These are phyloP conservation scores for Cucumis melo DNA, from an alignment of 306 rosid species.

Conservation along the genomic window DNA sequence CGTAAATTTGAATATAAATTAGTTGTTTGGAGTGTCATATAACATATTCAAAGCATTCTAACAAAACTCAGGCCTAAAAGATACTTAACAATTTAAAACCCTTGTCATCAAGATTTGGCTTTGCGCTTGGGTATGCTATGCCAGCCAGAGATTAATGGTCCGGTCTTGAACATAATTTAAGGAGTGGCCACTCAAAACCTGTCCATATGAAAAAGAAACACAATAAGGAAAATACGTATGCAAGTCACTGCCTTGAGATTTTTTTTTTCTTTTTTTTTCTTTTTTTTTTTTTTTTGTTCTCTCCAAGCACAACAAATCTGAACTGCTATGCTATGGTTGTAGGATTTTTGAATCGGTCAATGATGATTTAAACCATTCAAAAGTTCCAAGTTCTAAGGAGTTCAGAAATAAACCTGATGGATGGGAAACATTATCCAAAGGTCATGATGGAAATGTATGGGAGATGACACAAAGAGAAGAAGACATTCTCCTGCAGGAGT, in stretches of 20 bases:
- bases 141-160: background rate
- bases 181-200: background rate
- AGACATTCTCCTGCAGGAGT: conserved; percentile 88
- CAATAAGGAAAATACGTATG: background rate
- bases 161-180: background rate
- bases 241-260: background rate
- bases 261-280: background rate
- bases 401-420: conserved; percentile 85
- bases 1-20: background rate
- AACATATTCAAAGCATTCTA: no score
- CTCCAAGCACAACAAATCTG: conserved; percentile 3
- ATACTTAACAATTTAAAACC: background rate
- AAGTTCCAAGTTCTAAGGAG: conserved; percentile 39
- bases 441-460: conserved; percentile 73
- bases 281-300: background rate
- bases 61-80: background rate
- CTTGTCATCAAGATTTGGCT: background rate
- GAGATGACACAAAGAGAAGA: conserved; percentile 97
- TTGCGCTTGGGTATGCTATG: background rate
- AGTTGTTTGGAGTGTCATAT: no score
- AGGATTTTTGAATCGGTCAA: conserved; percentile 64
- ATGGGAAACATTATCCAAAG: conserved; percentile 79
- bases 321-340: conserved; percentile 19
- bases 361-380: conserved; percentile 38
- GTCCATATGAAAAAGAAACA: background rate